phyloP scores from a whole-genome alignment of 129 eudicot species.

The Cynara cardunculus region DNA sequence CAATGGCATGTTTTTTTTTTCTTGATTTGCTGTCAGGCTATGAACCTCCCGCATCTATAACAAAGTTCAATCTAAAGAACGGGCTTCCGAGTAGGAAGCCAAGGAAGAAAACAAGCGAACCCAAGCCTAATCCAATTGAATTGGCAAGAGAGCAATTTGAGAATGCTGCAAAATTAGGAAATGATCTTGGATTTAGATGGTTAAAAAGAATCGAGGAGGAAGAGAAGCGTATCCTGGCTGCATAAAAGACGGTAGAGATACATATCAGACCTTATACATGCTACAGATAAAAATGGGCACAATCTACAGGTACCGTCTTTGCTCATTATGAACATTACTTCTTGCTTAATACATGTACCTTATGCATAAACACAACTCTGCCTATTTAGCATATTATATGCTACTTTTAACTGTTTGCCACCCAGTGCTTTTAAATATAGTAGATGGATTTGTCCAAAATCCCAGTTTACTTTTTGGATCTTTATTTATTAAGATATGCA shows the following conservation, averaged over 20 bases:
- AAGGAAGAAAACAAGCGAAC: constrained; percentile 27
- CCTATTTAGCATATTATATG: neutral
- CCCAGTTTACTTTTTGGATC: constrained; percentile 27
- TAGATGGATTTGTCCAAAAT: constrained; percentile 28
- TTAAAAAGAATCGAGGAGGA: constrained; percentile 65
- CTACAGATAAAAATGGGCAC: neutral
- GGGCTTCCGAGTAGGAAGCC: constrained; percentile 21
- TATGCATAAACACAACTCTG: constrained; percentile 2
- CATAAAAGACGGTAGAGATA: constrained; percentile 12
- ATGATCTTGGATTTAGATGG: constrained; percentile 90
- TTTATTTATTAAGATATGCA: constrained; percentile 22
- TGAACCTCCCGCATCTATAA: constrained; percentile 53
- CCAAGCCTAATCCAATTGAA: constrained; percentile 41
- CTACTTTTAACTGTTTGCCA: neutral
- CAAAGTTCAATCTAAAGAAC: constrained; percentile 41
- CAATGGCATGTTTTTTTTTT: neutral
- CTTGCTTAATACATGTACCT: neutral
- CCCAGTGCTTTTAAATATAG: constrained; percentile 1
- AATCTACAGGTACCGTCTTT: constrained; percentile 2
- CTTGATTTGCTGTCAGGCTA: constrained; percentile 35
- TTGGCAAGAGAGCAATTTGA: constrained; percentile 71
- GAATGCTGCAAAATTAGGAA: constrained; percentile 74
- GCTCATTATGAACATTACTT: neutral
- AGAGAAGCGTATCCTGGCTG: constrained; percentile 38
- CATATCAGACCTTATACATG: neutral